phyloP scores from a whole-genome alignment of 805 yeast genomes.

The Wickerhamiella allomyrinae region DNA sequence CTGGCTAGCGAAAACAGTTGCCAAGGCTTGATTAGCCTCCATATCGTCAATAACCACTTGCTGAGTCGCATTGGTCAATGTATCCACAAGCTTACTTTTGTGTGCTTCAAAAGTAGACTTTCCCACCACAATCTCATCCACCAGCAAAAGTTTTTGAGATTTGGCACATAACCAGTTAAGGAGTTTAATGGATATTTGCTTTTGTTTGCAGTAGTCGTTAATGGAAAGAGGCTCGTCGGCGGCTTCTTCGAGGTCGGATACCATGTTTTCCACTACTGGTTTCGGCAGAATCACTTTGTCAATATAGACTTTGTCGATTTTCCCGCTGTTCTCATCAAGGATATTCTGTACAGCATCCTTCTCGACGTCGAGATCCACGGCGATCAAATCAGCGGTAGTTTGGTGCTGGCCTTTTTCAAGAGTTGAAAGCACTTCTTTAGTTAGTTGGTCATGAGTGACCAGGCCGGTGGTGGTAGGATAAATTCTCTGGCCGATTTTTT shows the following conservation, averaged over 20 bases:
- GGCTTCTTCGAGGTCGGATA: constrained; percentile 23
- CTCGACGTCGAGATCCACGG: constrained; percentile 3
- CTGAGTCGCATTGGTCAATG: background rate
- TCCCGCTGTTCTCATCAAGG: background rate
- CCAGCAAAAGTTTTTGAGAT: constrained; percentile 2
- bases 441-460: constrained; percentile 4
- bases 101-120: background rate
- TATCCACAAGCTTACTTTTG: background rate
- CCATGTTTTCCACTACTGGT: constrained; percentile 20
- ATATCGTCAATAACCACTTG: background rate
- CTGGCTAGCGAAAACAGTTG: background rate
- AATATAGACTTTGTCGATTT: background rate
- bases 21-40: background rate
- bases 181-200: constrained; percentile 9
- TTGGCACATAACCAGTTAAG: constrained; percentile 5
- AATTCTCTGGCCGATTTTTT: constrained; percentile 5
- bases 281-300: background rate
- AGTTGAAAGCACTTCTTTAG: constrained; percentile 1
- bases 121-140: constrained; percentile 3
- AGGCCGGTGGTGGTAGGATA: constrained; percentile 2
- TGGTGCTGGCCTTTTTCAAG: constrained; percentile 2
- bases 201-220: constrained; percentile 5
- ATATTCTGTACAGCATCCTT: background rate
- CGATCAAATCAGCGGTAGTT: constrained; percentile 3
- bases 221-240: constrained; percentile 21